Conservation (phyloP, 345 rosid genomes). For the Barbarea vulgaris region DNA sequence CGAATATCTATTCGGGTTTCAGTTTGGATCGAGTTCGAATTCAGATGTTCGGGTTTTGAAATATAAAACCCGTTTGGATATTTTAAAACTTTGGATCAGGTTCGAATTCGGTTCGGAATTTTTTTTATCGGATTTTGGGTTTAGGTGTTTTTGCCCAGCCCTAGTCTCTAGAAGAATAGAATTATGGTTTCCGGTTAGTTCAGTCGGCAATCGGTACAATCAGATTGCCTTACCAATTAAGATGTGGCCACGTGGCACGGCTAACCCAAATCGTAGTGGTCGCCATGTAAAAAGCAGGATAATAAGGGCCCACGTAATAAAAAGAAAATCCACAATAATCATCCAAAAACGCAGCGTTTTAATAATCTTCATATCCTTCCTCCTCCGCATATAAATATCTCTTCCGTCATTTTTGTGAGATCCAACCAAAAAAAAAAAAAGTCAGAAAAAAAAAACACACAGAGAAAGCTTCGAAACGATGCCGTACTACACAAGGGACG, state of each 20-base stretch:
- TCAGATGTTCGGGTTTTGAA: too few relatives aligned
- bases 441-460: background rate
- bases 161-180: too few relatives aligned
- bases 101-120: too few relatives aligned
- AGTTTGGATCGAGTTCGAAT: too few relatives aligned
- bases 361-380: background rate
- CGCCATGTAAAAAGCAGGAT: slow-evolving; percentile 19
- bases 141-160: too few relatives aligned
- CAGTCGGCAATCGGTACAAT: slow-evolving; percentile 8
- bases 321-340: background rate
- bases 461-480: slow-evolving; percentile 41
- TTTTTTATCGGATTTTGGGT: too few relatives aligned
- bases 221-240: background rate
- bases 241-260: slow-evolving; percentile 18
- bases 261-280: slow-evolving; percentile 28
- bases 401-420: slow-evolving; percentile 16
- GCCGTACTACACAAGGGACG: slow-evolving; percentile 73
- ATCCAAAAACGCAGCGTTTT: slow-evolving; percentile 32
- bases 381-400: background rate
- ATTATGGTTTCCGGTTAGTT: background rate
- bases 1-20: too few relatives aligned
- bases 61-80: too few relatives aligned
- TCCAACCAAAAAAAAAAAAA: background rate
- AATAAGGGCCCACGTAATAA: slow-evolving; percentile 4
- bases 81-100: too few relatives aligned